Conservation (phyloP, 2,329 filamentous ascomycete genomes). For the Penicillium sp. region DNA sequence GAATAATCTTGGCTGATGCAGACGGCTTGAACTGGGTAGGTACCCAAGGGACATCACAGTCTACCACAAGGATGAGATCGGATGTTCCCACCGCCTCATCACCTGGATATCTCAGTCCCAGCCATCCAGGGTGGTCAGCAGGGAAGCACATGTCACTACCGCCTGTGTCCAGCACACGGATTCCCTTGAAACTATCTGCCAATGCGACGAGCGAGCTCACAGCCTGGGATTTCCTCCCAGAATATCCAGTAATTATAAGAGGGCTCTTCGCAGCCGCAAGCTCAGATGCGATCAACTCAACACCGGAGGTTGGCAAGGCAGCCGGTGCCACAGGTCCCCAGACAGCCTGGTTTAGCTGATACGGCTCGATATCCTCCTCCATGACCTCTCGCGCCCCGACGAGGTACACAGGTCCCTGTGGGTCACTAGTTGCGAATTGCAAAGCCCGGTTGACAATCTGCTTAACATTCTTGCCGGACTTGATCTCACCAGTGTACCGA, state of each 20-base stretch:
- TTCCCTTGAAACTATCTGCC: constrained; percentile 48
- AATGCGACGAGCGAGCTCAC: constrained; percentile 47
- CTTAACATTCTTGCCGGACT: constrained; percentile 80
- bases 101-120: constrained; percentile 70
- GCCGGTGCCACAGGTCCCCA: constrained; percentile 72
- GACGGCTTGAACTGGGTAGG: constrained; percentile 67
- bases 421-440: constrained; percentile 75
- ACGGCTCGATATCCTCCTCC: constrained; percentile 78
- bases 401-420: constrained; percentile 77
- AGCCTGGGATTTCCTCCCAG: constrained; percentile 46
- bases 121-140: constrained; percentile 52
- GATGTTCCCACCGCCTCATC: constrained; percentile 72
- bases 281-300: constrained; percentile 44
- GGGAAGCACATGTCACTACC: constrained; percentile 54
- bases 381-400: constrained; percentile 76
- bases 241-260: constrained; percentile 52
- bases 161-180: constrained; percentile 54
- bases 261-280: constrained; percentile 49
- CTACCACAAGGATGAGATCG: constrained; percentile 79
- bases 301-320: constrained; percentile 53
- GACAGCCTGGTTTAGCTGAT: constrained; percentile 63
- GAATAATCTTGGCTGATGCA: constrained; percentile 57
- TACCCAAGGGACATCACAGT: constrained; percentile 94
- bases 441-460: constrained; percentile 83
- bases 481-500: constrained; percentile 77